These are phyloP conservation scores for Syzygium jambos DNA, from an alignment of 345 rosid genomes.

Conservation along the genomic window DNA sequence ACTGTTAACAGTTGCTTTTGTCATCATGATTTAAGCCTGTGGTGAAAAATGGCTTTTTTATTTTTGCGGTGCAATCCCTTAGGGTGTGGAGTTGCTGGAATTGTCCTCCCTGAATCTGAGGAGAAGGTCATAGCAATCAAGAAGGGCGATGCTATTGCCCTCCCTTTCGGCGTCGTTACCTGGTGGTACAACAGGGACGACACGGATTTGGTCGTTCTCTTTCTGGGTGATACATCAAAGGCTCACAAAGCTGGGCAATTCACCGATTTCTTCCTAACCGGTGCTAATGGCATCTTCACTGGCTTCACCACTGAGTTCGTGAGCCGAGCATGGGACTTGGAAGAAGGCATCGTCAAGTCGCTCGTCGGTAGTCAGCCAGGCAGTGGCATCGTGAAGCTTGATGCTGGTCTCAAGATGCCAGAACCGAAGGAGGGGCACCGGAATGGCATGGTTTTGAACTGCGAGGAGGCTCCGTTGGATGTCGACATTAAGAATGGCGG, in stretches of 20 bases:
- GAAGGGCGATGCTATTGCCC: slow-evolving; percentile 85
- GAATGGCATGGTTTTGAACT: slow-evolving; percentile 57
- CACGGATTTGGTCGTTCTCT: slow-evolving; percentile 62
- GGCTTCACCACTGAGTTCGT: slow-evolving; percentile 79
- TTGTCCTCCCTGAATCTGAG: slow-evolving; percentile 77
- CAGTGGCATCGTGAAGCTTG: slow-evolving; percentile 64
- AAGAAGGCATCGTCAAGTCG: slow-evolving; percentile 27
- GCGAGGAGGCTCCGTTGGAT: slow-evolving; percentile 78
- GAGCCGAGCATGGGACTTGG: slow-evolving; percentile 64
- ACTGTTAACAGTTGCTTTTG: neutral
- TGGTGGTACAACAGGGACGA: slow-evolving; percentile 92
- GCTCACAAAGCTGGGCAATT: slow-evolving; percentile 74
- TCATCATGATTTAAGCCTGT: neutral
- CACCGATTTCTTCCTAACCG: slow-evolving; percentile 71
- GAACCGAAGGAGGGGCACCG: slow-evolving; percentile 46
- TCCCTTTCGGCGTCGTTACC: slow-evolving; percentile 82
- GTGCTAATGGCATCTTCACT: slow-evolving; percentile 67
- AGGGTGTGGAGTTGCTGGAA: slow-evolving; percentile 85
- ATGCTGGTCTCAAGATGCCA: slow-evolving; percentile 42
- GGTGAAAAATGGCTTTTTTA: neutral
- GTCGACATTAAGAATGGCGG: slow-evolving; percentile 73
- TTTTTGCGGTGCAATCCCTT: neutral
- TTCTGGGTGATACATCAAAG: slow-evolving; percentile 75
- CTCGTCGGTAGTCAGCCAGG: slow-evolving; percentile 45
- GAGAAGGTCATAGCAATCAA: slow-evolving; percentile 75